Evolutionary conservation across 306 rosid species (phyloP), one percentile per base, ranked within the genome.

Genomic region (Cyclanthera cordifolia): DNA sequence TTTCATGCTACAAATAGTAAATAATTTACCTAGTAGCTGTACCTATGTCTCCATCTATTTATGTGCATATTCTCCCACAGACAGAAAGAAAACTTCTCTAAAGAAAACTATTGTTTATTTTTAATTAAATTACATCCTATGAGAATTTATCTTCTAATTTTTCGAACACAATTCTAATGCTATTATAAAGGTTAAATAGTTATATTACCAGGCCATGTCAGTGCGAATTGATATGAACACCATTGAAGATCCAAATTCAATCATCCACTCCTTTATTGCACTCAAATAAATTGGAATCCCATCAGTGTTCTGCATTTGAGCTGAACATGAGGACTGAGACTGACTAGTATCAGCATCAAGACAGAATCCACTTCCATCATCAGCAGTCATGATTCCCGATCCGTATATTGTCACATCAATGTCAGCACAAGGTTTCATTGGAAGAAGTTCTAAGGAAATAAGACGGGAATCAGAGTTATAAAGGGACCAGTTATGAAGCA

Each of bases 241-340:
- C 90, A 93, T 88, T 43, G 97, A 85, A 10, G 97, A 75, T 2
- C 99, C 99, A 78, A 85, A 88, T 77, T 93, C 99, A 73, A 93
- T 86, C 96, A 90, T 80, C 99, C 99, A 93, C 70, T 93, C 99
- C 79, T 90, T 93, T 72, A 93, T 90, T 16, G 91, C 88, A 79
- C 95, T 93, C 69, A 90, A 78, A 82, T 82, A 93, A 74, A 86
- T 83, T 55, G 99, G 97, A 43, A 93, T 88, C 60, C 99, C 99
- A 82, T 86, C 87, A n/a, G 73, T 32, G 73, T 32, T 76, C 60
- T 84, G 81, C 43, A 72, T 77, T 71, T 75, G 91, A 50, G 84
- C 69, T 67, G 82, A 74, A 50, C 49, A 27, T 57, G 96, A 83
- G 69, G 95, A 84, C 73, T 85, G 94, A 60, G 95, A 84, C 73